phyloP scores from a whole-genome alignment of 2,329 filamentous ascomycete genomes.

The Sporothrix curviconia region DNA sequence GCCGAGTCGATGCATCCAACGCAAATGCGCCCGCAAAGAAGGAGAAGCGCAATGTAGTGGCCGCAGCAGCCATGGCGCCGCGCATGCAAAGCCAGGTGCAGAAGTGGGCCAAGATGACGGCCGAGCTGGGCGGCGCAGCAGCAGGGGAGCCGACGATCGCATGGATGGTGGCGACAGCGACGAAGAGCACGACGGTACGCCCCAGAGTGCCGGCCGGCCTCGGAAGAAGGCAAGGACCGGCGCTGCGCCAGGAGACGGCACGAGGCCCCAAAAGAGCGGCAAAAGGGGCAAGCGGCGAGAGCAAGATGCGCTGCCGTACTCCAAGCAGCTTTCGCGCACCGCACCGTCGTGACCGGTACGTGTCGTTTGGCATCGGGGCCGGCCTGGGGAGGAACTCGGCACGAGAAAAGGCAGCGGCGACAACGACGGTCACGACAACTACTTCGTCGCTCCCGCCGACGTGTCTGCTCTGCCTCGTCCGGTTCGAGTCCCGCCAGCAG shows the following conservation, averaged over 20 bases:
- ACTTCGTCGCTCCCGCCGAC: constrained; percentile 1
- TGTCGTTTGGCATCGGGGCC: constrained; percentile 53
- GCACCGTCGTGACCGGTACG: constrained; percentile 32
- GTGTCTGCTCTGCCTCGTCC: constrained; percentile 55
- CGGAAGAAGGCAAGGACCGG: background rate
- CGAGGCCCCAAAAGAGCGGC: background rate
- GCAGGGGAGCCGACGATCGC: constrained; percentile 18
- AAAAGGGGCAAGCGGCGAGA: background rate
- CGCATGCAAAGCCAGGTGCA: constrained; percentile 46
- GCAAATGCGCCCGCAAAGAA: constrained; percentile 11
- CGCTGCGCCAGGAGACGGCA: no score
- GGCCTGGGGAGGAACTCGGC: constrained; percentile 13
- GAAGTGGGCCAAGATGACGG: constrained; percentile 65
- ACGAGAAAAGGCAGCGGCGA: background rate
- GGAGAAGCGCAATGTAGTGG: constrained; percentile 13
- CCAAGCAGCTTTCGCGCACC: constrained; percentile 22
- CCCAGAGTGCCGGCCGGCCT: constrained; percentile 19
- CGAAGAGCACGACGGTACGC: background rate
- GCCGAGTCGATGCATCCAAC: background rate
- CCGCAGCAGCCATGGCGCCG: constrained; percentile 43
- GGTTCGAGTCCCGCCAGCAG: constrained; percentile 44
- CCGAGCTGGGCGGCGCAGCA: constrained; percentile 43
- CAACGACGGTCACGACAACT: background rate
- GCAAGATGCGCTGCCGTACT: background rate
- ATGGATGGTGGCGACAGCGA: constrained; percentile 16